phyloP scores from a whole-genome alignment of 129 eudicot species.

The Pseudognaphalium luteoalbum region DNA sequence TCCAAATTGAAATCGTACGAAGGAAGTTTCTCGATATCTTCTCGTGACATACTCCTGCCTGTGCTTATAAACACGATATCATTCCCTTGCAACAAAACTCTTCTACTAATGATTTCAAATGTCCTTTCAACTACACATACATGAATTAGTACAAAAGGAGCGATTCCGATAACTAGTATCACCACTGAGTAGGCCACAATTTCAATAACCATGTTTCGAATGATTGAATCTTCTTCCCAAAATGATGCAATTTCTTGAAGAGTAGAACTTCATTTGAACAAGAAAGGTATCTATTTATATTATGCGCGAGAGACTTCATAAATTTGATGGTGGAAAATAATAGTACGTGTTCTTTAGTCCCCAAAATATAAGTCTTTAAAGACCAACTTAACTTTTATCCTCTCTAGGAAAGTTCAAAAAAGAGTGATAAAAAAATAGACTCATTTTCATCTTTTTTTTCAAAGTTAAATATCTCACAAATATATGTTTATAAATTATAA shows the following conservation, averaged over 20 bases:
- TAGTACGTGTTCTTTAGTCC: background rate
- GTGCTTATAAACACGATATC: conserved; percentile 18
- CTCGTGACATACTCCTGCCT: conserved; percentile 42
- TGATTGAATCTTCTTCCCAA: conserved; percentile 7
- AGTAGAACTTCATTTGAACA: conserved; percentile 24
- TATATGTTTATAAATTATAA: too few relatives aligned
- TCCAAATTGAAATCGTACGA: conserved; percentile 47
- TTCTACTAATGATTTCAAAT: conserved; percentile 31
- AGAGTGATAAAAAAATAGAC: too few relatives aligned
- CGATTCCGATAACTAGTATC: conserved; percentile 44
- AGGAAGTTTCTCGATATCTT: conserved; percentile 56
- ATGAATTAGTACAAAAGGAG: conserved; percentile 47
- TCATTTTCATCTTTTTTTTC: too few relatives aligned
- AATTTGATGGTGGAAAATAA: conserved; percentile 7
- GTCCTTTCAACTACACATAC: conserved; percentile 62
- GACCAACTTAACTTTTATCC: too few relatives aligned
- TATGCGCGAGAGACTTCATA: background rate
- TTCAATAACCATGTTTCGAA: conserved; percentile 36
- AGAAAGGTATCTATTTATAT: conserved; percentile 13
- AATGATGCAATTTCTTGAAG: conserved; percentile 17
- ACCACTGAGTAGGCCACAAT: conserved; percentile 43
- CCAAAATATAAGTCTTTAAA: too few relatives aligned
- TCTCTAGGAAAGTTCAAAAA: too few relatives aligned
- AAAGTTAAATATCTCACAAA: too few relatives aligned
- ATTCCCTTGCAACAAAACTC: conserved; percentile 28